Base-by-base conservation (phyloP, 495 filamentous ascomycete genomes). In the Trichocladium antarcticum region DNA sequence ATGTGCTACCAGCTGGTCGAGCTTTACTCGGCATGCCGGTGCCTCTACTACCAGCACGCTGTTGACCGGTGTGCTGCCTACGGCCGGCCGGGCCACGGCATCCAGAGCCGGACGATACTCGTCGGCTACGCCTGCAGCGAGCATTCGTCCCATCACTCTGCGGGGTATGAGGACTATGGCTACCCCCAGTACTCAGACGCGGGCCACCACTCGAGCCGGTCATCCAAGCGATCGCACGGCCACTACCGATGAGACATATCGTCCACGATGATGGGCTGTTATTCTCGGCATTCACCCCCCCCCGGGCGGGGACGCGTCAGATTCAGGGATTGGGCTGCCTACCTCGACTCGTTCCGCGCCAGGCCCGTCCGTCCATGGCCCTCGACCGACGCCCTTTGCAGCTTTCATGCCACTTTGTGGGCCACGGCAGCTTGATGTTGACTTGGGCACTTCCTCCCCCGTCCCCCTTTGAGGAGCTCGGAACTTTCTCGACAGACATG, bases 1-100 rank as follows among this genome's bases (percentile, higher is more conserved):
- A 89, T 89, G 85, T 89, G 85, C 65, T 83, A 81, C 62, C 78
- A 83, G 61, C 60, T 89, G 53, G 70, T 84, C 53, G 85, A 89
- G 62, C 79, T 82, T 31, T 92, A 84, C 71, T 80, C 87, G 11
- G 86, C 81, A 47, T 94, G 87, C 78, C 73, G 79, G 50, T 94
- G 87, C 66, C 70, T 86, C 59, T 92, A 92, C 74, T 85, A 86
- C 74, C 74, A 80, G 51, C 87, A 94, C 63, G 78, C 81, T 37
- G 70, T 90, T 51, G 87, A 94, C 57, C 80, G 83, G 44, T 94
- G 87, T 60, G 66, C 76, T 27, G 72, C 78, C 12, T 84, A 84
- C 57, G 81, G 82, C 31, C 78, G 82, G 50, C 74, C 76, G 39
- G 81, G 81, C 43, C 87, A 93, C 58, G 49, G 54, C 21, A 72